Conservation (phyloP, 2,329 filamentous ascomycete genomes). For the Colletotrichum sp. region DNA sequence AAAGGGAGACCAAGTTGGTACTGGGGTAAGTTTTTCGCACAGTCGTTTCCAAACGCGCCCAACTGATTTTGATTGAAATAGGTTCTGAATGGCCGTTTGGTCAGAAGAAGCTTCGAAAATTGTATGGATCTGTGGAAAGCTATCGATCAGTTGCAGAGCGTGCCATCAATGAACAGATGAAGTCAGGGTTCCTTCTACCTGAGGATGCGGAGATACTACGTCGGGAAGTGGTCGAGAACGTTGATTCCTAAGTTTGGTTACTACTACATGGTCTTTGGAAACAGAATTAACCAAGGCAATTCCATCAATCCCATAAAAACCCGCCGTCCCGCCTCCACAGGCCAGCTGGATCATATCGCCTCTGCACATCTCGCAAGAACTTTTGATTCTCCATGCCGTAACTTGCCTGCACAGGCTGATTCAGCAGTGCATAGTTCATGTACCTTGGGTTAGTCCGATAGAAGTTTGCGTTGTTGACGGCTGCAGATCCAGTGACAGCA, state of each 20-base stretch:
- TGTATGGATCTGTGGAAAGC: neutral
- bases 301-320: neutral
- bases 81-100: neutral
- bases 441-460: neutral
- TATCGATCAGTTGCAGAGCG: neutral
- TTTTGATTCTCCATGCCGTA: neutral
- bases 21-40: conserved; percentile 6
- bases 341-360: neutral
- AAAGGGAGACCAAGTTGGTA: conserved; percentile 23
- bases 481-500: neutral
- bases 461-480: neutral
- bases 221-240: neutral
- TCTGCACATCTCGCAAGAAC: neutral
- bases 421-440: neutral
- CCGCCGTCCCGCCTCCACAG: neutral
- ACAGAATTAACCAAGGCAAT: neutral
- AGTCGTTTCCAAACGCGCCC: neutral
- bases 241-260: neutral
- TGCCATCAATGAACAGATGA: neutral
- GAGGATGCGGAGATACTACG: neutral
- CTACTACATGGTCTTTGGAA: neutral
- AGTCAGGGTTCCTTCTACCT: neutral
- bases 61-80: neutral
- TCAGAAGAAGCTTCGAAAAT: neutral
- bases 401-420: neutral